Evolutionary conservation across 202 grass and related monocot species (phyloP), one percentile per base, ranked within the genome.

Genomic region (Alloteropsis angusta): DNA sequence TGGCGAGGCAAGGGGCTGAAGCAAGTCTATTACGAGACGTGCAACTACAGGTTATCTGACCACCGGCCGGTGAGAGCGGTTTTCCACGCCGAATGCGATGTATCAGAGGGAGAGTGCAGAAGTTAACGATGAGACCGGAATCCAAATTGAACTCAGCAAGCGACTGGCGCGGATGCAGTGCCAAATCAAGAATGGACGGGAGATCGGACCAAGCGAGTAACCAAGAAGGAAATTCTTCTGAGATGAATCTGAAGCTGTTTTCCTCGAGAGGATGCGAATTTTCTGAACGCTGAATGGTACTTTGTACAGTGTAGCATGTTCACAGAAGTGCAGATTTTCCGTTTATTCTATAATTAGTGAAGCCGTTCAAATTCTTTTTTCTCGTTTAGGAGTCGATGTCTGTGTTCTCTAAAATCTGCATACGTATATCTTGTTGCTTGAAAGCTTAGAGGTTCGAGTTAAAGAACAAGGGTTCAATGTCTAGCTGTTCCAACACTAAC

Each of bases 1-100:
- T 99, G 96, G 96, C 61, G 84, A 11, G 96, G 96, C 4, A 81
- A 78, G 70, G 86, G 86, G 18, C 77, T 95, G 85, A 99, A 95
- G 69, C 92, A 95, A 71, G 87, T 84, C 53, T 67, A 79, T 6
- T 99, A 99, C 10, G 96, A 86, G 41, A 81, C 87, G 60, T 99
- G 85, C 53, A 68, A 80, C 57, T 85, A 82, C 49, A 95, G 74
- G 71, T 59, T 99, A 18, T 99, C 96, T 1, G 96, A 99, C 74
- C 96, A 93, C 60, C 85, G 96, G 5, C 90, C 96, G 1, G 92
- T 95, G 43, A 85, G 86, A 44, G 92, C 96, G 0, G 23, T 78
- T 44, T 99, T 99, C 65, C 64, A 76, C 19, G 84, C 71, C 1
- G 84, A 95, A 52, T 85, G 85, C 2, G 53, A 84, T 18, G 60